Conservation (phyloP, 2,329 filamentous ascomycete species). For the Canariomyces notabilis region DNA sequence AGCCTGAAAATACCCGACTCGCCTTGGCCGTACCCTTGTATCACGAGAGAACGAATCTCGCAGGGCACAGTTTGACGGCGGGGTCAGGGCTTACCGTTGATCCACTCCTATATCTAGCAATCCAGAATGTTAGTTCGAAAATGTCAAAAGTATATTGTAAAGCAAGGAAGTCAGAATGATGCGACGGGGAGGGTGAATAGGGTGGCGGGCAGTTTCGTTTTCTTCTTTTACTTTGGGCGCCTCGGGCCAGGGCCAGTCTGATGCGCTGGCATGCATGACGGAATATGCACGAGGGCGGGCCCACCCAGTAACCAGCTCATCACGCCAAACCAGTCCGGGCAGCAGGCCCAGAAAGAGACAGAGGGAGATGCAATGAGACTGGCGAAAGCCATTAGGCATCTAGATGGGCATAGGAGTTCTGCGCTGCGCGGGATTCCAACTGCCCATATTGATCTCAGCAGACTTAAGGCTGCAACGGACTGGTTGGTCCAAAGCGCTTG, state of each 20-base stretch:
- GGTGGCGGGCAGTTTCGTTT: conserved; percentile 30
- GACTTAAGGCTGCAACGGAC: conserved; percentile 11
- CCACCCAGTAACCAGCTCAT: conserved; percentile 42
- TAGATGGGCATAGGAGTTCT: conserved; percentile 1
- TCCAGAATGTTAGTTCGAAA: conserved; percentile 35
- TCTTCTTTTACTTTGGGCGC: conserved; percentile 36
- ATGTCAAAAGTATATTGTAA: conserved; percentile 28
- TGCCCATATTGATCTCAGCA: conserved; percentile 8
- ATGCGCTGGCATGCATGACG: conserved; percentile 57
- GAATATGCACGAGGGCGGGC: conserved; percentile 50
- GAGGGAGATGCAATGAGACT: conserved; percentile 6
- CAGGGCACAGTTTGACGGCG: not conserved
- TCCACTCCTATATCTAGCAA: conserved; percentile 35
- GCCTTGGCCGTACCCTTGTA: conserved; percentile 4
- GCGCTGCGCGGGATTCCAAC: conserved; percentile 1
- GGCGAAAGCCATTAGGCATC: conserved; percentile 3
- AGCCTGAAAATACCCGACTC: conserved; percentile 17
- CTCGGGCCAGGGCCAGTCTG: conserved; percentile 40
- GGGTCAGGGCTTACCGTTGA: conserved; percentile 22
- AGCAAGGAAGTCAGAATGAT: conserved; percentile 33
- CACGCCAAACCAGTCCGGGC: conserved; percentile 26
- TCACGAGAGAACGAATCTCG: conserved; percentile 1
- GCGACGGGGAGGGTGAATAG: conserved; percentile 30
- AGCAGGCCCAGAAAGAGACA: conserved; percentile 20
- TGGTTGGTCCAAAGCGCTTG: not conserved